phyloP scores from a whole-genome alignment of 345 rosid species.

The Salix arbutifolia region DNA sequence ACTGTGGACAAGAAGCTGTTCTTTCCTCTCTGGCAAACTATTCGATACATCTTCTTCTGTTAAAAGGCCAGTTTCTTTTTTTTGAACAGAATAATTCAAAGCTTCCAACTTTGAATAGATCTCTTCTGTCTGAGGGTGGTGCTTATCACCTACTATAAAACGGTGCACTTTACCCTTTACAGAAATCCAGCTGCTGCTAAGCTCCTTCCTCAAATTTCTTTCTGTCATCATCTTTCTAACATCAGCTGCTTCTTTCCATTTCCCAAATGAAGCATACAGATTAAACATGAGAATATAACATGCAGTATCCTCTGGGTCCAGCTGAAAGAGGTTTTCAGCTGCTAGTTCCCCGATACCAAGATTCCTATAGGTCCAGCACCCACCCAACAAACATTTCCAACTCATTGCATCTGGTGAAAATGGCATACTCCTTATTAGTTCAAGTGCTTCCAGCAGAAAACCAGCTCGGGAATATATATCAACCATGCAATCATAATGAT shows the following conservation, averaged over 20 bases:
- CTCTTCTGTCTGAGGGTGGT: slow-evolving; percentile 54
- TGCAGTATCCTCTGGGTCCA: slow-evolving; percentile 61
- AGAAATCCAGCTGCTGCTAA: slow-evolving; percentile 71
- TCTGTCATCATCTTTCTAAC: slow-evolving; percentile 59
- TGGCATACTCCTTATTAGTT: slow-evolving; percentile 51
- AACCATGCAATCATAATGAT: slow-evolving; percentile 66
- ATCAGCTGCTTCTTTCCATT: slow-evolving; percentile 65
- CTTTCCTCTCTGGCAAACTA: slow-evolving; percentile 48
- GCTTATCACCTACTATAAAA: slow-evolving; percentile 66
- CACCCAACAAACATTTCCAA: slow-evolving; percentile 72
- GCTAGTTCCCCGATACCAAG: slow-evolving; percentile 61
- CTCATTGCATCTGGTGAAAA: slow-evolving; percentile 61
- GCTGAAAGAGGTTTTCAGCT: slow-evolving; percentile 48
- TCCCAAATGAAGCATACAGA: slow-evolving; percentile 45
- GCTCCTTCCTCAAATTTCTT: slow-evolving; percentile 57
- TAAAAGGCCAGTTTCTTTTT: slow-evolving; percentile 19
- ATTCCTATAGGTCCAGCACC: slow-evolving; percentile 67
- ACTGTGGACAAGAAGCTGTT: slow-evolving; percentile 59
- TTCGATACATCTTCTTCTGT: slow-evolving; percentile 37
- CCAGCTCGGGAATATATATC: slow-evolving; percentile 68
- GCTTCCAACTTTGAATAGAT: slow-evolving; percentile 57
- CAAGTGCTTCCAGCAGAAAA: slow-evolving; percentile 46
- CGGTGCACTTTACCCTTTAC: slow-evolving; percentile 59
- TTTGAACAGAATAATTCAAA: slow-evolving; percentile 18
- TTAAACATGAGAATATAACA: slow-evolving; percentile 65